These are phyloP conservation scores for Orbilia quercus DNA, from an alignment of 2,329 filamentous ascomycete genomes.

Conservation along the genomic window DNA sequence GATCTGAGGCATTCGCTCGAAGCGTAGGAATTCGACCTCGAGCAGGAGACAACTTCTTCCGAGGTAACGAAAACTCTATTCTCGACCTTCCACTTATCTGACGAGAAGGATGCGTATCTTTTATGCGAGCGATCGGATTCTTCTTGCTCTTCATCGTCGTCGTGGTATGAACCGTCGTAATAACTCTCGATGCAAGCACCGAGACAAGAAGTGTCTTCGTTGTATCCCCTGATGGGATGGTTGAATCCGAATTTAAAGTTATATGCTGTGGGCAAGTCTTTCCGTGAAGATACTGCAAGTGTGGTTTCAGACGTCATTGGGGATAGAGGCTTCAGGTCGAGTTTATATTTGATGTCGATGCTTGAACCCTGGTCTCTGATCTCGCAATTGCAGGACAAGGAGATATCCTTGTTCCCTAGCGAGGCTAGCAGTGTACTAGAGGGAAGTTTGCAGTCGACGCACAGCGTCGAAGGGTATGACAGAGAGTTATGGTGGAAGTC, in stretches of 20 bases:
- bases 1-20: slow-evolving; percentile 44
- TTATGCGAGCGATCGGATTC: slow-evolving; percentile 32
- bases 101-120: slow-evolving; percentile 50
- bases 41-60: slow-evolving; percentile 31
- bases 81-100: slow-evolving; percentile 44
- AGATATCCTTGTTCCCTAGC: slow-evolving; percentile 37
- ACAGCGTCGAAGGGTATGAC: slow-evolving; percentile 53
- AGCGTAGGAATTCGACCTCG: slow-evolving; percentile 40
- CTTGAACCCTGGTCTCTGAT: slow-evolving; percentile 12
- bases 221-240: slow-evolving; percentile 34
- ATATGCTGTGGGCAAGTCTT: slow-evolving; percentile 43
- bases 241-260: slow-evolving; percentile 46
- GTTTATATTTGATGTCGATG: slow-evolving; percentile 20
- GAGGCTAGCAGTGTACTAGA: slow-evolving; percentile 46
- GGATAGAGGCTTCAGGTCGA: slow-evolving; percentile 43
- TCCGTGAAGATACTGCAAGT: slow-evolving; percentile 11
- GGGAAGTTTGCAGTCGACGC: slow-evolving; percentile 45
- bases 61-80: slow-evolving; percentile 39
- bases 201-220: slow-evolving; percentile 18
- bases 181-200: slow-evolving; percentile 25
- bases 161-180: slow-evolving; percentile 32
- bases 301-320: slow-evolving; percentile 27
- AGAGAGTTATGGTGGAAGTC: slow-evolving; percentile 46
- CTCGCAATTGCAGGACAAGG: slow-evolving; percentile 41
- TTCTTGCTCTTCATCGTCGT: slow-evolving; percentile 28